Evolutionary conservation across 1,284 basidiomycete genomes (phyloP), one percentile per base, ranked within the genome.

Genomic region (Sparassis latifolia): DNA sequence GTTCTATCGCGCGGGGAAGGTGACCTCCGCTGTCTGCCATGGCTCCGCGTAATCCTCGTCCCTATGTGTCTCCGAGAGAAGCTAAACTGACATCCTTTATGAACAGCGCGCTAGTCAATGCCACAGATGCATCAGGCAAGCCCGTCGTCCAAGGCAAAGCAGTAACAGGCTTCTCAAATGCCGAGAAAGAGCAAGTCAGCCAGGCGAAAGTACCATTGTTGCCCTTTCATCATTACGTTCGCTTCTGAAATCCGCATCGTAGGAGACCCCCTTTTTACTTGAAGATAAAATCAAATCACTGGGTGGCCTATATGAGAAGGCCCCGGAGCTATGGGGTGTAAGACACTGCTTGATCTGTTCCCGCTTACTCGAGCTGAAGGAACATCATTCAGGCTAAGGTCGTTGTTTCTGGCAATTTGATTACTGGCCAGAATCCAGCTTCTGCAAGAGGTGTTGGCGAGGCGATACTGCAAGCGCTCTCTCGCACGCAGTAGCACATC

Each of bases 361-460:
- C 20, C 20, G 20, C 20, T 10, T 44, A 28, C 1, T 3, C 32
- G 10, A 27, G 28, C 20, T 5, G 1, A 44, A 45, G 40, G 5
- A 51, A 29, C 12, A 29, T 12, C 32, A 10, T 27, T 32, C 50
- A 70, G 68, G 62, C 65, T 6, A 71, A 76, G 58, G 76, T 83
- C 33, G 63, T 75, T 29, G 70, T 73, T 38, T 67, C 73, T 47
- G 74, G 74, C 10, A 70, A 73, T 33, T 63, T 80, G 44, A 68
- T 72, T 55, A 85, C 84, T 35, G 88, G 88, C 20, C 85, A 86
- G 62, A 89, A 89, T 68, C 85, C 86, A 2, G 79, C 78, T 4
- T 83, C 79, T 42, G 82, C 84, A 28, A 66, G 60, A 40, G 68
- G 69, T 1, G 55, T 83, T 33, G 82, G 69, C 20, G 66, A 82